phyloP scores from a whole-genome alignment of 169 alveolate genomes.

The Cryptosporidium felis region DNA sequence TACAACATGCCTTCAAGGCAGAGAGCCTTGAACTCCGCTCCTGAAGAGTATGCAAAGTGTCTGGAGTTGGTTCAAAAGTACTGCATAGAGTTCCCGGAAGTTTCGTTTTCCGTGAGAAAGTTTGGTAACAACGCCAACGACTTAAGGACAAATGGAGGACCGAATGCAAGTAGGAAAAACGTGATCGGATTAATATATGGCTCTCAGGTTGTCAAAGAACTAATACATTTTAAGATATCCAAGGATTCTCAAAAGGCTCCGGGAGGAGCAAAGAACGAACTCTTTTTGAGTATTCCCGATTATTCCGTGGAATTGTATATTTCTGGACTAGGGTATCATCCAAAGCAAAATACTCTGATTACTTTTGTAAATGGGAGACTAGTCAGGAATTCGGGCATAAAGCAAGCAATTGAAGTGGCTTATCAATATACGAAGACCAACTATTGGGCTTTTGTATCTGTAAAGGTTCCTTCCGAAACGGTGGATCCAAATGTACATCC shows the following conservation, averaged over 20 bases:
- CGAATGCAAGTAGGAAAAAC: background rate
- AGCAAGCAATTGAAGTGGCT: conserved; percentile 80
- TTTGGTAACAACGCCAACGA: conserved; percentile 80
- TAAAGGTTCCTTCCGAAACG: conserved; percentile 89
- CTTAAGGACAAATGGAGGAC: conserved; percentile 76
- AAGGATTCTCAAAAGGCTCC: background rate
- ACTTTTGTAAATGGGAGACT: conserved; percentile 95
- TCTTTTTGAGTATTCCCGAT: conserved; percentile 20
- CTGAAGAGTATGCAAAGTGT: conserved; percentile 85
- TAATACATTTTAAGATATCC: conserved; percentile 32
- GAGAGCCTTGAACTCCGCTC: conserved; percentile 75
- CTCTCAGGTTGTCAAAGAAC: conserved; percentile 25
- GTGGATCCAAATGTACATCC: conserved; percentile 99
- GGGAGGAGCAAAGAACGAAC: background rate
- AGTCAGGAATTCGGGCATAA: conserved; percentile 85
- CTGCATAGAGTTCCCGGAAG: conserved; percentile 90
- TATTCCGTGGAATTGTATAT: conserved; percentile 51
- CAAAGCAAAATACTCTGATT: conserved; percentile 85
- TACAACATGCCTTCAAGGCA: conserved; percentile 82
- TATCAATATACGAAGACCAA: conserved; percentile 75
- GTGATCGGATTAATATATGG: conserved; percentile 35
- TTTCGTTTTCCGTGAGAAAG: conserved; percentile 83
- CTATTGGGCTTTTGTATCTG: conserved; percentile 90
- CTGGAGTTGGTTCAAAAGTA: conserved; percentile 91
- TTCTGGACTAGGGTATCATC: conserved; percentile 81